phyloP scores from a whole-genome alignment of 352 stramenopile species.

The Blastocystis sp. region DNA sequence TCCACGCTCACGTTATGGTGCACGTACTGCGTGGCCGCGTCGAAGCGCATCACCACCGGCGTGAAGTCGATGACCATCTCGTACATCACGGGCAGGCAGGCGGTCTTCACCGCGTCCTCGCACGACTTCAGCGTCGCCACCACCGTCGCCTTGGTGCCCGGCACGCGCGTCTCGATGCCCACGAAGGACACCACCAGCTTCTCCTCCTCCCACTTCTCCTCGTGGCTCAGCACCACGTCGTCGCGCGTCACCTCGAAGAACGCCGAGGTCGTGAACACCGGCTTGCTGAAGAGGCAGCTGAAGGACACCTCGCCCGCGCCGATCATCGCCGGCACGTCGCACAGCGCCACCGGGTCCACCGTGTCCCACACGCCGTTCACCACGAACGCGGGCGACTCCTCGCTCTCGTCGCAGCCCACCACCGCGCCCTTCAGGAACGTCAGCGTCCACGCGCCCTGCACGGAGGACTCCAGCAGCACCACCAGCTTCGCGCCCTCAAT shows the following conservation, averaged over 20 bases:
- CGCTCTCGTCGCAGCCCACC: slow-evolving; percentile 19
- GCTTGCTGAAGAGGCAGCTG: not conserved
- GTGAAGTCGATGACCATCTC: slow-evolving; percentile 19
- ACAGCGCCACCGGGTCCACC: slow-evolving; percentile 1
- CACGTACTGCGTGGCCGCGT: not conserved
- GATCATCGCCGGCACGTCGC: slow-evolving; percentile 13
- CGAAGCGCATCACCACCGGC: not conserved
- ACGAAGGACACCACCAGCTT: slow-evolving; percentile 8
- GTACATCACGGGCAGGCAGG: slow-evolving; percentile 21
- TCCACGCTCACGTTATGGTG: slow-evolving; percentile 17
- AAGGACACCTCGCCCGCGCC: slow-evolving; percentile 1
- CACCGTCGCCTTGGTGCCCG: not conserved
- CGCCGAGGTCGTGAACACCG: not conserved
- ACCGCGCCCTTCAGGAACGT: not conserved
- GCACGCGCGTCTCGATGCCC: not conserved
- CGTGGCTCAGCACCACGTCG: slow-evolving; percentile 28
- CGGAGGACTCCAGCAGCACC: not conserved
- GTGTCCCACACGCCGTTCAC: slow-evolving; percentile 15
- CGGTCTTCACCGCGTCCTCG: not conserved
- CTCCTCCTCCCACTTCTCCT: not conserved
- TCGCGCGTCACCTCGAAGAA: slow-evolving; percentile 36
- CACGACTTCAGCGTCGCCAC: slow-evolving; percentile 3
- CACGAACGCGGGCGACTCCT: not conserved
- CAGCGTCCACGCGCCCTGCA: slow-evolving; percentile 41
- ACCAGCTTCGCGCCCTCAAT: not conserved